Evolutionary conservation across 164 flowering plant species (phyloP).

Genomic region (Liquidambar formosana): DNA sequence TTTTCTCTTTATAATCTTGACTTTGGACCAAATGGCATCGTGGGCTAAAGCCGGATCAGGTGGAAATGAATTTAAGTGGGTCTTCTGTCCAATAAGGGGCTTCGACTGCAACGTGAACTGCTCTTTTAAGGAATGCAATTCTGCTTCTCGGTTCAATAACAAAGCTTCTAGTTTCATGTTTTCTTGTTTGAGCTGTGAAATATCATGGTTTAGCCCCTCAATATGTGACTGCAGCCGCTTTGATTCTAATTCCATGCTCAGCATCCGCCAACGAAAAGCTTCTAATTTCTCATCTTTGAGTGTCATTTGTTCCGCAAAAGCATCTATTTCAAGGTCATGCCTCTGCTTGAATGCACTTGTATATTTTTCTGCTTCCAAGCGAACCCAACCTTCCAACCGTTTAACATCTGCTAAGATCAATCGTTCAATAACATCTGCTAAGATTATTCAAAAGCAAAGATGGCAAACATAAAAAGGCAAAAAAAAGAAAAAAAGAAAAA

Average conservation of each 20-base stretch:
- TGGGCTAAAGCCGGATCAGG: conserved; percentile 21
- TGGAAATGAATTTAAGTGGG: conserved; percentile 22
- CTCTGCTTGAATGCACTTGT: conserved; percentile 50
- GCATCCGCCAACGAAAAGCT: conserved; percentile 62
- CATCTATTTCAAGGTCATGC: conserved; percentile 72
- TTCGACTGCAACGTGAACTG: conserved; percentile 30
- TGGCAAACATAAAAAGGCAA: conserved; percentile 5
- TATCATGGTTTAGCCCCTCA: conserved; percentile 52
- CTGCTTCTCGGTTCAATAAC: conserved; percentile 57
- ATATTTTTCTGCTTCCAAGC: conserved; percentile 56
- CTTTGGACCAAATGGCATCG: conserved; percentile 44
- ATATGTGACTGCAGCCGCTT: conserved; percentile 66
- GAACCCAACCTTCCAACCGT: conserved; percentile 55
- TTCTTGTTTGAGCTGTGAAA: conserved; percentile 53
- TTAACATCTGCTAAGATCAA: conserved; percentile 35
- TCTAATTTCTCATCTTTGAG: conserved; percentile 83
- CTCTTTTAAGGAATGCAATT: conserved; percentile 50
- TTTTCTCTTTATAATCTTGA: conserved; percentile 48
- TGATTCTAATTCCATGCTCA: conserved; percentile 79
- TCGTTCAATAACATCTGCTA: background rate
- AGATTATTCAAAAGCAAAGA: conserved; percentile 18
- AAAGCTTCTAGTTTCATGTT: conserved; percentile 60
- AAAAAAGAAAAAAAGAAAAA: background rate
- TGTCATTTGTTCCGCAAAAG: conserved; percentile 78
- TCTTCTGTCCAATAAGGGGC: conserved; percentile 22